phyloP scores from a whole-genome alignment of 139 green algal species.

The Zygnema cylindricum region DNA sequence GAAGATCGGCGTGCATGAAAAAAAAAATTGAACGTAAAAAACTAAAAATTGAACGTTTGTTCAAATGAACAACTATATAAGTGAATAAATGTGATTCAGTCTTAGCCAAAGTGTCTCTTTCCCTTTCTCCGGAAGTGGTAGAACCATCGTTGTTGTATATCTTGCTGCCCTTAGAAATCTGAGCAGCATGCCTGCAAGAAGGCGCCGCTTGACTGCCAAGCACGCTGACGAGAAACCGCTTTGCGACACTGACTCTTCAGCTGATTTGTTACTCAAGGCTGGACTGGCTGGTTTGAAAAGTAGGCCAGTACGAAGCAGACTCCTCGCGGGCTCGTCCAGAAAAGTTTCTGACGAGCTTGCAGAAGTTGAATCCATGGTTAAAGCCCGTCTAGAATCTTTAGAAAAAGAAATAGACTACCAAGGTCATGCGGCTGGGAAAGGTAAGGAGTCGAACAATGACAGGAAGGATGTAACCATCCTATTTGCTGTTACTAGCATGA shows the following conservation, averaged over 20 bases:
- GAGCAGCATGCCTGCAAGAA: not conserved
- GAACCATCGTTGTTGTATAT: no score
- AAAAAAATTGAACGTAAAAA: no score
- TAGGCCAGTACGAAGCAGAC: not conserved
- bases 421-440: not conserved
- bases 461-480: no score
- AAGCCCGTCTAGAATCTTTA: not conserved
- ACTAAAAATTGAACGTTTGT: no score
- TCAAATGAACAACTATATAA: no score
- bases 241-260: not conserved
- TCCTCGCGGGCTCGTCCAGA: not conserved
- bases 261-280: not conserved
- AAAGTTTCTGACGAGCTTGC: not conserved
- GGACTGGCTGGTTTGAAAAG: not conserved
- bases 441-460: no score
- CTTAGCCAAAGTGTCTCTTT: no score
- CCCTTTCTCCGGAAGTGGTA: no score
- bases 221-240: not conserved
- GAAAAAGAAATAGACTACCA: not conserved
- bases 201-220: not conserved
- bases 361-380: not conserved
- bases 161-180: no score
- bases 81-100: no score
- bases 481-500: no score
- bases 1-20: no score